Base-by-base conservation (phyloP, 1,284 basidiomycete species). In the Cryptococcus sp. region DNA sequence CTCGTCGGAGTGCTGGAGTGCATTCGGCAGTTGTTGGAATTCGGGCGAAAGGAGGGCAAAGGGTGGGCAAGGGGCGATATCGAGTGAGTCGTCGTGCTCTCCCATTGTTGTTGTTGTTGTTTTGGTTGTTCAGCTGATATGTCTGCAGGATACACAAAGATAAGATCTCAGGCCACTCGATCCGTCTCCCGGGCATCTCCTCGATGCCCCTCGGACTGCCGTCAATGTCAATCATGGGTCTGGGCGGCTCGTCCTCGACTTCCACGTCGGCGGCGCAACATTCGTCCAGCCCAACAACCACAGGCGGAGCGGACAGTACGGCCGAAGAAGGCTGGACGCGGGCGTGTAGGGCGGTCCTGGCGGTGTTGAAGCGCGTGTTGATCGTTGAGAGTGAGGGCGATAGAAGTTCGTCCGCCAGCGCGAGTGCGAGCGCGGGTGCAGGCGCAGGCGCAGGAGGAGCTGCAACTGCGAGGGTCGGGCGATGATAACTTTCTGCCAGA, bases 1-100 rank as follows among this genome's bases (percentile, higher is more conserved):
- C 95, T 99, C 88, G 91, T 95, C 5, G 92, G 91, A 3, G 92
- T 99, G 67, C 83, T 99, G 47, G 93, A 97, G 63, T 97, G 94
- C 73, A 81, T 99, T 45, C 87, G 91, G 66, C 93, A 98, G 72
- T 80, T 97, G 41, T 87, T 90, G 75, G 93, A 95, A 54, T 86
- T 87, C 70, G 89, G 91, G 40, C 86, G 85, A 71, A 81, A 83
- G 15, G 85, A 88, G 66, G 90, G 94, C 65, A 84, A 22, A 80
- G 80, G 53, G 81, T 94, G 47, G 89, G 93, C 59, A 86, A 93
- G 67, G 84, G 88, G 91, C 88, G 73, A 76, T 87, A 84, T 67
- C 46, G 68, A 72, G 70, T 74, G 61, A 59, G 69, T 69, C 22
- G 42, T 8, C 42, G n/a, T 25, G 6, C 3, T 25, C 25, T 19